Conservation (phyloP, 768 basidiomycete genomes). For the Clitopilus passeckerianus region DNA sequence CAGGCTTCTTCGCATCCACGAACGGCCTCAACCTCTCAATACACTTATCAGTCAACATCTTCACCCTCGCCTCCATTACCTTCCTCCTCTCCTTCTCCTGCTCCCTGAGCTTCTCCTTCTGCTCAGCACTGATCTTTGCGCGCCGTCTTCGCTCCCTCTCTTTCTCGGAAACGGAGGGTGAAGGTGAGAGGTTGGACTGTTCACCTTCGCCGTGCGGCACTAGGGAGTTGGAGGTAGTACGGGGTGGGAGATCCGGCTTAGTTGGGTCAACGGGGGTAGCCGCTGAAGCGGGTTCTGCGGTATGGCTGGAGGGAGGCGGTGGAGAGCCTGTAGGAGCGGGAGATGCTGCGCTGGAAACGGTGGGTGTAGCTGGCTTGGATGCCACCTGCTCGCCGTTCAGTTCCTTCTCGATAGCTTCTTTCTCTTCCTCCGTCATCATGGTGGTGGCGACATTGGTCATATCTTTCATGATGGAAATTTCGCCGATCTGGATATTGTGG, state of each 20-base stretch:
- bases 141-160: slow-evolving; percentile 31
- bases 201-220: slow-evolving; percentile 17
- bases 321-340: slow-evolving; percentile 6
- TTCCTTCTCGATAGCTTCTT: slow-evolving; percentile 78
- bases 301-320: slow-evolving; percentile 9
- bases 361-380: slow-evolving; percentile 17
- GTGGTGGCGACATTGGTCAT: slow-evolving; percentile 82
- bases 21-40: slow-evolving; percentile 83
- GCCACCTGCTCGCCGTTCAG: slow-evolving; percentile 35
- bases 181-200: slow-evolving; percentile 11
- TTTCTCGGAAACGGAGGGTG: slow-evolving; percentile 24
- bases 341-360: slow-evolving; percentile 17
- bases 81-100: slow-evolving; percentile 79
- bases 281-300: slow-evolving; percentile 7
- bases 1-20: slow-evolving; percentile 84
- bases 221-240: slow-evolving; percentile 11
- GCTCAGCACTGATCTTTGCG: slow-evolving; percentile 70
- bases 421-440: slow-evolving; percentile 91
- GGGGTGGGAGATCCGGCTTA: slow-evolving; percentile 1
- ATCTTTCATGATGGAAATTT: slow-evolving; percentile 93
- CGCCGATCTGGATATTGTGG: slow-evolving; percentile 68
- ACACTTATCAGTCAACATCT: slow-evolving; percentile 72
- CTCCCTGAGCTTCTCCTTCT: slow-evolving; percentile 76
- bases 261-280: slow-evolving; percentile 6
- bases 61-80: slow-evolving; percentile 75